Conservation (phyloP, 2,329 filamentous ascomycete genomes). For the Exophiala phaeomuriformis region DNA sequence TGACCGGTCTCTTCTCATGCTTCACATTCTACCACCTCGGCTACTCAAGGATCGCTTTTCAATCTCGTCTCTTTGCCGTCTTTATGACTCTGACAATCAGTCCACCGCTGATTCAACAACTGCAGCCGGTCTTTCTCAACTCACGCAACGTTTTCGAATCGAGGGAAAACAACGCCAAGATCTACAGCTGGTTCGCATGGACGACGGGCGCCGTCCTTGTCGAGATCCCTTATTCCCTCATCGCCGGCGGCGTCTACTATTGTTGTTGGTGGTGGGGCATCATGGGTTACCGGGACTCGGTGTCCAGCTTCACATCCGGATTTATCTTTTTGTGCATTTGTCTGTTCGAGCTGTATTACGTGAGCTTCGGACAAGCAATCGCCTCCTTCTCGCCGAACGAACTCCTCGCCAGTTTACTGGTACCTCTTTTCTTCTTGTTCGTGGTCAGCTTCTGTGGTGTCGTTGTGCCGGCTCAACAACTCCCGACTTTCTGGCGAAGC, state of each 20-base stretch:
- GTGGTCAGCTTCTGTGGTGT: conserved; percentile 69
- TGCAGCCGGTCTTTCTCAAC: conserved; percentile 64
- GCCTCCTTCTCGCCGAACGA: conserved; percentile 61
- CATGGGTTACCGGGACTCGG: conserved; percentile 47
- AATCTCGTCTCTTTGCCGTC: conserved; percentile 64
- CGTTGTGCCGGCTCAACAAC: conserved; percentile 57
- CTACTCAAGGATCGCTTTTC: conserved; percentile 54
- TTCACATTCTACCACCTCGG: conserved; percentile 63
- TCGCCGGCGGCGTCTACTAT: conserved; percentile 60
- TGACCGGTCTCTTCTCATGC: conserved; percentile 60
- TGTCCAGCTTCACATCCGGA: conserved; percentile 47
- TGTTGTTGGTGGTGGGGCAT: conserved; percentile 58
- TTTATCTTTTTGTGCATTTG: conserved; percentile 54
- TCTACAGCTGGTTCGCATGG: conserved; percentile 70
- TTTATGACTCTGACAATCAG: conserved; percentile 72
- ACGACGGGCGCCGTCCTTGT: conserved; percentile 57
- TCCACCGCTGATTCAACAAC: conserved; percentile 67
- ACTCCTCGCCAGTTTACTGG: conserved; percentile 57
- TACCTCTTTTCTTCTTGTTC: conserved; percentile 63
- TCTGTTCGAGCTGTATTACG: conserved; percentile 58
- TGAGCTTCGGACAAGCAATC: conserved; percentile 52
- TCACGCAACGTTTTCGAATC: conserved; percentile 61
- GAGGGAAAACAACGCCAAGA: conserved; percentile 68
- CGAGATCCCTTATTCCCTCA: conserved; percentile 62
- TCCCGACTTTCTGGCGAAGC: conserved; percentile 59